A percentile compares a stretch with the other conserved stretches of the same genome.
These are phyloP conservation scores for Solanum aculeatissimum DNA, from an alignment of 305 asterid genomes.

Conservation along the genomic window DNA sequence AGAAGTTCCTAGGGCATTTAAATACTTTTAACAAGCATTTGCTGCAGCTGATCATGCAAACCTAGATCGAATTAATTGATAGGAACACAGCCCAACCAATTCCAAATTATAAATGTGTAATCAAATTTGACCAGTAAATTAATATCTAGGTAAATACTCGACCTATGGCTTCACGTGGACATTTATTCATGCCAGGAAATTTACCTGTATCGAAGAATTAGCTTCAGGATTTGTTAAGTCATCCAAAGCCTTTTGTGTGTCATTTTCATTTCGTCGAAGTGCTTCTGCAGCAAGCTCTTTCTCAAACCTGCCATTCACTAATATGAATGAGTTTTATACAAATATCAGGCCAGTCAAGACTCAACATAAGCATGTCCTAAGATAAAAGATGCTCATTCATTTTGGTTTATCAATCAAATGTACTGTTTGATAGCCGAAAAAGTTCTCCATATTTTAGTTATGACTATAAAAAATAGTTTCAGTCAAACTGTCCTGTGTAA, in stretches of 20 bases:
- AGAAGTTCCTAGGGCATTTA: not conserved
- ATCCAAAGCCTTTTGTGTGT: slow-evolving; percentile 67
- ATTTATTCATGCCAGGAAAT: slow-evolving; percentile 1
- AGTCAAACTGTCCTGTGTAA: not conserved
- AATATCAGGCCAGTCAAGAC: not conserved
- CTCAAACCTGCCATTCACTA: slow-evolving; percentile 42
- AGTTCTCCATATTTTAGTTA: not conserved
- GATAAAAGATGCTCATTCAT: not conserved
- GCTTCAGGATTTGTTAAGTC: slow-evolving; percentile 80
- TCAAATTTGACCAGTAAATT: not conserved
- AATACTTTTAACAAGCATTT: not conserved
- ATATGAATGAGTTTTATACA: not conserved
- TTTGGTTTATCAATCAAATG: not conserved
- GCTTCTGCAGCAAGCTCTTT: slow-evolving; percentile 88
- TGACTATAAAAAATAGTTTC: not conserved
- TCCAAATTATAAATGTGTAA: not conserved
- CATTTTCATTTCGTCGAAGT: slow-evolving; percentile 88
- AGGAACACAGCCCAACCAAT: not conserved
- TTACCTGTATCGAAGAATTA: slow-evolving; percentile 59
- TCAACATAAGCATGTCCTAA: not conserved
- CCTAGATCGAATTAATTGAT: not conserved
- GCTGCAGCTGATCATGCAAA: not conserved
- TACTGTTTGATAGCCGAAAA: not conserved
- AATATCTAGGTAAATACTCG: not conserved
- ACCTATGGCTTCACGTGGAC: not conserved